Evolutionary conservation across 306 rosid species (phyloP).

Genomic region (Prunus persica): Prunus_persica_NCBIv2 NC_034015.1:11126001-11126500

Average conservation of each 20-base stretch:
- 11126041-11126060: not conserved
- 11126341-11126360: not conserved
- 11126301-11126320: not conserved
- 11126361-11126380: conserved; percentile 3
- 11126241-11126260: not conserved
- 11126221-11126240: not conserved
- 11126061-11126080: not conserved
- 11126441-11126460: conserved; percentile 96
- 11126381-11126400: not conserved
- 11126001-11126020: conserved; percentile 91
- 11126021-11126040: conserved; percentile 60
- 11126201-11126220: not conserved
- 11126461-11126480: conserved; percentile 61
- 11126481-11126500: conserved; percentile 24
- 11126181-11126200: not conserved
- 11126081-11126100: not conserved
- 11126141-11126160: not conserved
- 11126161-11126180: not conserved
- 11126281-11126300: not conserved
- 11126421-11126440: conserved; percentile 95
- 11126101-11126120: not conserved
- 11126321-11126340: not conserved
- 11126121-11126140: not conserved
- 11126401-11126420: conserved; percentile 18
- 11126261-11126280: not conserved